A percentile compares a stretch with the other conserved stretches of the same genome.
These are phyloP conservation scores for Oenanthe sinensis DNA, from an alignment of 129 eudicot genomes.

Conservation along the genomic window DNA sequence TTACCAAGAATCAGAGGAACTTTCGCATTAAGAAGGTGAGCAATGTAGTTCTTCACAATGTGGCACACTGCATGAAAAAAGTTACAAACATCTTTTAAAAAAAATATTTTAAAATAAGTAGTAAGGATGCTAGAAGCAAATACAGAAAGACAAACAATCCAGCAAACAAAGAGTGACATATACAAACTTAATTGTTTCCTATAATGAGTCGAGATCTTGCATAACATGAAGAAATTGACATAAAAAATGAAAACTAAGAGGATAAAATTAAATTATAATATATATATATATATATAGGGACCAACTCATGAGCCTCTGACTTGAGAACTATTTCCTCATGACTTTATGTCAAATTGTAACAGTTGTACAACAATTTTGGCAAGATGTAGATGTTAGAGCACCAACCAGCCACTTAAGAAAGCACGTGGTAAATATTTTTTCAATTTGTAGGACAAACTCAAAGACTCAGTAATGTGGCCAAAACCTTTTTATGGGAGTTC, in stretches of 20 bases:
- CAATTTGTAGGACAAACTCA: too few relatives aligned
- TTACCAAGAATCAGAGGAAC: constrained; percentile 89
- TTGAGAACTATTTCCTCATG: background rate
- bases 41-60: constrained; percentile 77
- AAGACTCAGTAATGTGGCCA: too few relatives aligned
- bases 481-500: too few relatives aligned
- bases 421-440: too few relatives aligned
- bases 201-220: too few relatives aligned
- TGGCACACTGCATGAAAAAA: constrained; percentile 58
- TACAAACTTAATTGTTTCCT: too few relatives aligned
- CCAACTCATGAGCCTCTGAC: background rate
- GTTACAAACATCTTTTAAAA: constrained; percentile 7
- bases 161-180: background rate
- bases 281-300: background rate
- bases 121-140: background rate
- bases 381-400: too few relatives aligned
- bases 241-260: too few relatives aligned
- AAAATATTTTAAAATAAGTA: constrained; percentile 1
- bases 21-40: constrained; percentile 55
- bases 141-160: background rate
- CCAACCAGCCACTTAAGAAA: too few relatives aligned
- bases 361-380: too few relatives aligned
- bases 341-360: background rate
- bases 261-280: too few relatives aligned
- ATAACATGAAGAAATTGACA: background rate